Evolutionary conservation across 2,329 filamentous ascomycete species (phyloP).

Genomic region (Basipetospora chlamydospora): DNA sequence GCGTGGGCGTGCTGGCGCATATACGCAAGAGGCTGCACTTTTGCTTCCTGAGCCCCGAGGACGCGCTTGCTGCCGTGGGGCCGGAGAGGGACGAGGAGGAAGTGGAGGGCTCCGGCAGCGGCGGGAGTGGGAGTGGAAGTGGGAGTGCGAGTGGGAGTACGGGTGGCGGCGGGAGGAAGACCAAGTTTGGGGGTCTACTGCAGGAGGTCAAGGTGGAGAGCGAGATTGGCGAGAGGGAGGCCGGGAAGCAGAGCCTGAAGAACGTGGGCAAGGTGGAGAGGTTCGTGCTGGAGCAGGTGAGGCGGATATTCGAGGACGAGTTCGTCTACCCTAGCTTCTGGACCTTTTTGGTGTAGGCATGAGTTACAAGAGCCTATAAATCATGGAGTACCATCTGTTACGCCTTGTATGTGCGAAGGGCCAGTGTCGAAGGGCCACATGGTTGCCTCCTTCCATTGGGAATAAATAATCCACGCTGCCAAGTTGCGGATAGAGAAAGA

Average conservation of each 20-base stretch:
- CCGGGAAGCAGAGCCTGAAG: constrained; percentile 87
- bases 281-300: constrained; percentile 91
- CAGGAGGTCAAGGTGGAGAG: constrained; percentile 94
- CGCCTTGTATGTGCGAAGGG: too few species aligned
- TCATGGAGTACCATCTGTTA: background rate
- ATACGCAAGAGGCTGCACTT: constrained; percentile 84
- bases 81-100: constrained; percentile 23
- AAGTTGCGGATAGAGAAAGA: too few species aligned
- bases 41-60: constrained; percentile 85
- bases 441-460: too few species aligned
- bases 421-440: too few species aligned
- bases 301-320: constrained; percentile 95
- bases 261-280: constrained; percentile 98
- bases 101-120: constrained; percentile 8
- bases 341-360: constrained; percentile 71
- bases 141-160: too few species aligned
- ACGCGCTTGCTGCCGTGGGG: constrained; percentile 61
- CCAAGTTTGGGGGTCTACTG: constrained; percentile 55
- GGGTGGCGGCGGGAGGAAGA: constrained; percentile 10
- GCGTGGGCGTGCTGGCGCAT: constrained; percentile 80
- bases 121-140: too few species aligned
- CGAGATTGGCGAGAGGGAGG: constrained; percentile 86
- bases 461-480: too few species aligned
- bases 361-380: constrained; percentile 5
- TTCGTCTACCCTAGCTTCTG: constrained; percentile 98